Percentiles rank a stretch among this genome's conserved stretches.
These are phyloP conservation scores for Chaetomiaceae sp. DNA, from an alignment of 2,329 filamentous ascomycete species.

Conservation along the genomic window DNA sequence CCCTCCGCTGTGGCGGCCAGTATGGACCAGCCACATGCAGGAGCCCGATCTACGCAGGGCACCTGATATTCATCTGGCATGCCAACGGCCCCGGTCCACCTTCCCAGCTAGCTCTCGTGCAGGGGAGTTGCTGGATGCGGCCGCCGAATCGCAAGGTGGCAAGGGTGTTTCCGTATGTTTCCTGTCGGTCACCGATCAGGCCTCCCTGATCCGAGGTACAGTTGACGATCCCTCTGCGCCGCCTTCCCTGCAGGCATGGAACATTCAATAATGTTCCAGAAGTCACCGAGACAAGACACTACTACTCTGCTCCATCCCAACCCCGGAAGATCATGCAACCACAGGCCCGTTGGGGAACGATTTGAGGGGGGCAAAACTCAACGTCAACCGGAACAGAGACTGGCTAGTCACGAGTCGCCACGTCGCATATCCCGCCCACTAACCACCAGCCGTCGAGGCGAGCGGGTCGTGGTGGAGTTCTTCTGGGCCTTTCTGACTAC, in stretches of 20 bases:
- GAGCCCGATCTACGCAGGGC: slow-evolving; percentile 11
- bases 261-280: slow-evolving; percentile 3
- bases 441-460: slow-evolving; percentile 10
- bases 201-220: not conserved
- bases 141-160: slow-evolving; percentile 4
- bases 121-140: slow-evolving; percentile 5
- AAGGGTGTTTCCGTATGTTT: not conserved
- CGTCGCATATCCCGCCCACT: slow-evolving; percentile 22
- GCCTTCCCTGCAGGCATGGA: slow-evolving; percentile 1
- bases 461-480: slow-evolving; percentile 16
- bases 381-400: not conserved
- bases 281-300: slow-evolving; percentile 7
- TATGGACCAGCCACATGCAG: slow-evolving; percentile 10
- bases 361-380: slow-evolving; percentile 2
- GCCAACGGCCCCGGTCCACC: slow-evolving; percentile 10
- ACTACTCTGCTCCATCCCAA: not conserved
- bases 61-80: slow-evolving; percentile 9
- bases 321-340: slow-evolving; percentile 16
- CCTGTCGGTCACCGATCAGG: not conserved
- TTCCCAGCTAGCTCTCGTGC: slow-evolving; percentile 8
- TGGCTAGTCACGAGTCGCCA: slow-evolving; percentile 26
- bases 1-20: slow-evolving; percentile 12
- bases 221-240: not conserved
- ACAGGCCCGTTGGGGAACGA: not conserved
- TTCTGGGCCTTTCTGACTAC: not conserved